These are phyloP conservation scores for Ilex paraguariensis DNA, from an alignment of 305 asterid genomes.

Conservation along the genomic window DNA sequence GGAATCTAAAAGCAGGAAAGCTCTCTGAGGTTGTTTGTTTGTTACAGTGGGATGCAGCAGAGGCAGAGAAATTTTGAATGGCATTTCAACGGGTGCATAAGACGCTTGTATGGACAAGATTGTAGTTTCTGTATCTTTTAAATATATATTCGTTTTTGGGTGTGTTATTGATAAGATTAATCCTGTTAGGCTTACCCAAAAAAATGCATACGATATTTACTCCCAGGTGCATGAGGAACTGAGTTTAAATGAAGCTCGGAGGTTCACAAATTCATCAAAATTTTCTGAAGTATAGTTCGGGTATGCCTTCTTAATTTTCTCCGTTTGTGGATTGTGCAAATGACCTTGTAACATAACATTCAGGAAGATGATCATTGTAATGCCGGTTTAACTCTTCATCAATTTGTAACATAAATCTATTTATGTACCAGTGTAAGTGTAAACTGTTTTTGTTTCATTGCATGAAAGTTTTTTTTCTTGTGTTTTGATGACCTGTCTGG, in stretches of 20 bases:
- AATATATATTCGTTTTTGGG: background rate
- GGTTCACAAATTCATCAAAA: slow-evolving; percentile 35
- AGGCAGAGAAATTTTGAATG: slow-evolving; percentile 73
- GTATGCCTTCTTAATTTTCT: too few species aligned
- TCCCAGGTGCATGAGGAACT: slow-evolving; percentile 78
- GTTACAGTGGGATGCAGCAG: slow-evolving; percentile 65
- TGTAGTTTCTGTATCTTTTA: slow-evolving; percentile 4
- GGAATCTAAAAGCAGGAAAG: too few species aligned
- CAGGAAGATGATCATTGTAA: too few species aligned
- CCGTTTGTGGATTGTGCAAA: too few species aligned
- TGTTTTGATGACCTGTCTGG: too few species aligned
- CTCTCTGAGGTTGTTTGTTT: background rate
- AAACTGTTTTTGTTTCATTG: too few species aligned
- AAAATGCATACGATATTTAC: background rate
- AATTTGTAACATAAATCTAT: too few species aligned
- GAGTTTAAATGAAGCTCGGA: slow-evolving; percentile 60
- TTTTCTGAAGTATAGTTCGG: slow-evolving; percentile 9
- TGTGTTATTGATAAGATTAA: too few species aligned
- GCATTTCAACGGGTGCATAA: slow-evolving; percentile 68
- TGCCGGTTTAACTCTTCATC: too few species aligned
- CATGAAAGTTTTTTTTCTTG: too few species aligned
- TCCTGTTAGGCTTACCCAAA: background rate
- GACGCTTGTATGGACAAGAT: slow-evolving; percentile 42
- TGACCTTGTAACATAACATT: too few species aligned
- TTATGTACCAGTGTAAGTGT: too few species aligned